phyloP scores from a whole-genome alignment of 179 eudicot genomes.

The Gypsophila paniculata region DNA sequence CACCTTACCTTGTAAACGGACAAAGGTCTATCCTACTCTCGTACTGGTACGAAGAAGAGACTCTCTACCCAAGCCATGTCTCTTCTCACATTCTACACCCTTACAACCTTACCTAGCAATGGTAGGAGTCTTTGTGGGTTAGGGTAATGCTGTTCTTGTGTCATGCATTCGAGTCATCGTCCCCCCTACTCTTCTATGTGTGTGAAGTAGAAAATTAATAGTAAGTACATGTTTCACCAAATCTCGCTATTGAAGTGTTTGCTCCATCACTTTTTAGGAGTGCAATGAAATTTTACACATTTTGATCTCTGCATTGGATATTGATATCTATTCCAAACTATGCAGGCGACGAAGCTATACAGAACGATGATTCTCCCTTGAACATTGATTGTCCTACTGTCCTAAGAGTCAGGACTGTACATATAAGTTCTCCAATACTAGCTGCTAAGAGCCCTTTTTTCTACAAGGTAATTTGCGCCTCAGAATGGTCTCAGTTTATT shows the following conservation, averaged over 20 bases:
- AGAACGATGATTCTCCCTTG: slow-evolving; percentile 18
- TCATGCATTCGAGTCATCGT: background rate
- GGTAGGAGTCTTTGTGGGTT: too few relatives aligned
- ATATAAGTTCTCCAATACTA: slow-evolving; percentile 75
- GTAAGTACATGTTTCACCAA: background rate
- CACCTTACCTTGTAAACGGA: too few relatives aligned
- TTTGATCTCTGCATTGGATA: background rate
- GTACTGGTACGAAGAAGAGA: too few relatives aligned
- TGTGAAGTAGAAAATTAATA: slow-evolving; percentile 2
- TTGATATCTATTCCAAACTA: slow-evolving; percentile 4
- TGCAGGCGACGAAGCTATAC: slow-evolving; percentile 48
- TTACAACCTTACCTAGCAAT: too few relatives aligned
- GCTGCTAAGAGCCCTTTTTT: slow-evolving; percentile 82
- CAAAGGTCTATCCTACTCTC: too few relatives aligned
- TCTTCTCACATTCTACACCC: too few relatives aligned
- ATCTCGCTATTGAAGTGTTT: background rate
- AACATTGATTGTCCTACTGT: slow-evolving; percentile 29
- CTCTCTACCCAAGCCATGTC: too few relatives aligned
- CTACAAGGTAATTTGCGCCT: slow-evolving; percentile 48
- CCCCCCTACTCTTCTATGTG: background rate
- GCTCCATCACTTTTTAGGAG: background rate
- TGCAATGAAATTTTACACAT: background rate
- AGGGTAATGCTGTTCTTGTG: background rate
- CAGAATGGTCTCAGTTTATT: background rate
- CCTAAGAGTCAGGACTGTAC: slow-evolving; percentile 48